Base-by-base conservation (phyloP, 768 basidiomycete species). In the Hemileccinum impolitum region DNA sequence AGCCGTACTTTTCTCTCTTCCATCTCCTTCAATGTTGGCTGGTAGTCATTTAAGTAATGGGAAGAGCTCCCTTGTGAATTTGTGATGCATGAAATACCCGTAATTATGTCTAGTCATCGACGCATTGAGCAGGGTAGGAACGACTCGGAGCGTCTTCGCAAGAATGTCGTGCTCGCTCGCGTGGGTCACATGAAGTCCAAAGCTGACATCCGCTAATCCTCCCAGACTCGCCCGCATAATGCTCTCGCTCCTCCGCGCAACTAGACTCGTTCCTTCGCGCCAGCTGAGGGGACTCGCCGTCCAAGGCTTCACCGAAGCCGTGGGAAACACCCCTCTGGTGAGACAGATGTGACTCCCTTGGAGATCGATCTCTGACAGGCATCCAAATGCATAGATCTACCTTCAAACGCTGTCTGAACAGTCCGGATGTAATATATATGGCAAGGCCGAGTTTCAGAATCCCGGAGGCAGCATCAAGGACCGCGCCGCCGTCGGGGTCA, bases 361-460 rank as follows among this genome's bases (percentile, higher is more conserved):
- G 12, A n/a, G n/a, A n/a, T n/a, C n/a, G 19, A 10, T 21, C 41
- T 50, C 42, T 48, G 21, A 67, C 36, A 5, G 21, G 9, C 31
- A 18, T n/a, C 17, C 21, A 18, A 17, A 30, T 17, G 3, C 64
- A 15, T 21, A 96, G 93, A 94, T 97, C 51, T 81, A 84, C 55
- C 76, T 97, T 45, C 84, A 90, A 67, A 70, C 70, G 13, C 75
- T 96, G 8, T 96, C 92, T 10, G 82, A 92, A 56, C 81, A 80
- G 63, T 90, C 84, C 1, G 94, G 93, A 14, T 83, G 81, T 47
- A 80, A 80, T 45, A 92, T 97, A 52, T 84, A 85, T 41, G 94
- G 90, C n/a, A 97, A 99, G 66, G 92, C 96, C 17, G 96, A 99
- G 70, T 94, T 96, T 64, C 94, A 96, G 72, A 97, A 97, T 62